A percentile compares a stretch with the other conserved stretches of the same genome.
These are phyloP conservation scores for Trametes elegans DNA, from an alignment of 768 basidiomycete species.

Conservation along the genomic window DNA sequence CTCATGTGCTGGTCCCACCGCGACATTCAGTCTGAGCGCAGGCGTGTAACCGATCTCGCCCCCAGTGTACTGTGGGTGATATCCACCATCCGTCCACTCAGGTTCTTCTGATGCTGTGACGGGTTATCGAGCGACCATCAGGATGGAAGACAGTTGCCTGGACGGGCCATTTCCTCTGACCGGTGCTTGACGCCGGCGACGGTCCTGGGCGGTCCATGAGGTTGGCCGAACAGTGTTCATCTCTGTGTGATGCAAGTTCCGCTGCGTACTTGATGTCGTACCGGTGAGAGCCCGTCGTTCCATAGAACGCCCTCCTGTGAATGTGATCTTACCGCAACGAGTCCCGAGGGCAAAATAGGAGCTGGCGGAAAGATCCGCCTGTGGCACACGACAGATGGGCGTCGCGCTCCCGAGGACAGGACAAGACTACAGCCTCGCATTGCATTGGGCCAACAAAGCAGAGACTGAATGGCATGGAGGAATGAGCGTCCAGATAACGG, in stretches of 20 bases:
- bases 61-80: constrained; percentile 1
- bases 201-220: constrained; percentile 6
- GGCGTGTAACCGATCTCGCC: background rate
- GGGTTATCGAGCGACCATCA: background rate
- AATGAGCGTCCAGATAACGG: constrained; percentile 18
- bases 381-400: constrained; percentile 4
- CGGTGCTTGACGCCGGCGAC: constrained; percentile 5
- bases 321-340: background rate
- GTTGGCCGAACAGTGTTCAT: constrained; percentile 15
- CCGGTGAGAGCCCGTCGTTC: constrained; percentile 2
- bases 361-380: constrained; percentile 16
- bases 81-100: constrained; percentile 10
- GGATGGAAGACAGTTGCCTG: constrained; percentile 1
- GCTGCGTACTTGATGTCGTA: constrained; percentile 11
- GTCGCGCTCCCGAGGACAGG: constrained; percentile 5
- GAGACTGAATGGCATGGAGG: background rate
- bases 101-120: constrained; percentile 11
- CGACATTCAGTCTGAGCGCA: background rate
- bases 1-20: constrained; percentile 8
- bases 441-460: constrained; percentile 9
- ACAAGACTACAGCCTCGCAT: constrained; percentile 4
- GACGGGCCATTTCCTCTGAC: background rate
- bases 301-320: background rate
- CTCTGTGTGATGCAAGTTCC: constrained; percentile 7
- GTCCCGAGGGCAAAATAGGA: background rate